phyloP scores from a whole-genome alignment of 2,329 filamentous ascomycete genomes.

The Pyricularia grisea region DNA sequence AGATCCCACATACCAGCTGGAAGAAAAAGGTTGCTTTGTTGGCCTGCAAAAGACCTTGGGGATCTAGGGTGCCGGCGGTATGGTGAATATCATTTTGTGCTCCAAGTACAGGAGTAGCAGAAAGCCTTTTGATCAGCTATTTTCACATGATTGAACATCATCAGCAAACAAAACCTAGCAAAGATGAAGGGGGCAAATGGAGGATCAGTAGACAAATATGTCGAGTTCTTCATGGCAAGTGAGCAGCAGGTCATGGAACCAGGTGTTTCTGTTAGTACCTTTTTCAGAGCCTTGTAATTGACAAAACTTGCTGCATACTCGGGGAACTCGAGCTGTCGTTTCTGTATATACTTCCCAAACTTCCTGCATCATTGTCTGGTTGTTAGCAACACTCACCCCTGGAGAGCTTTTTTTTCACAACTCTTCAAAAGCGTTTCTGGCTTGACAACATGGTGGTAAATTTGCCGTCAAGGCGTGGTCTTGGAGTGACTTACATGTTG shows the following conservation, averaged over 20 bases:
- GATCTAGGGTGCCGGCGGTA: slow-evolving; percentile 46
- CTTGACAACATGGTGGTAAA: neutral
- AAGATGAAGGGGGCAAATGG: neutral
- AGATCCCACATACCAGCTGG: slow-evolving; percentile 59
- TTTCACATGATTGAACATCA: slow-evolving; percentile 10
- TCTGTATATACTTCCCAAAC: slow-evolving; percentile 99
- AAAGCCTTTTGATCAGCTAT: slow-evolving; percentile 98
- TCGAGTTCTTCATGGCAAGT: neutral
- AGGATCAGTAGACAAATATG: neutral
- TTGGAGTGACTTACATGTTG: slow-evolving; percentile 20
- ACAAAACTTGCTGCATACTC: slow-evolving; percentile 99
- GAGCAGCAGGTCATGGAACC: neutral
- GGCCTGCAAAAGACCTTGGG: slow-evolving; percentile 84
- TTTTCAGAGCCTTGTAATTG: slow-evolving; percentile 98
- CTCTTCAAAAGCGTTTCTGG: neutral
- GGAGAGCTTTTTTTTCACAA: neutral
- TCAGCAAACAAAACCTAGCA: slow-evolving; percentile 15
- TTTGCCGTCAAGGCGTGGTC: neutral
- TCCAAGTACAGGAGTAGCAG: slow-evolving; percentile 75
- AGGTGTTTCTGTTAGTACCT: slow-evolving; percentile 39
- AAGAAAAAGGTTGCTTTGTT: slow-evolving; percentile 99
- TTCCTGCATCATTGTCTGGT: slow-evolving; percentile 56
- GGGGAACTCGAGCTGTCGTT: slow-evolving; percentile 95
- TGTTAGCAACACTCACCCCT: neutral
- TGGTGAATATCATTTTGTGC: slow-evolving; percentile 59